These are phyloP conservation scores for Penicillium soppii DNA, from an alignment of 495 filamentous ascomycete genomes.

Conservation along the genomic window DNA sequence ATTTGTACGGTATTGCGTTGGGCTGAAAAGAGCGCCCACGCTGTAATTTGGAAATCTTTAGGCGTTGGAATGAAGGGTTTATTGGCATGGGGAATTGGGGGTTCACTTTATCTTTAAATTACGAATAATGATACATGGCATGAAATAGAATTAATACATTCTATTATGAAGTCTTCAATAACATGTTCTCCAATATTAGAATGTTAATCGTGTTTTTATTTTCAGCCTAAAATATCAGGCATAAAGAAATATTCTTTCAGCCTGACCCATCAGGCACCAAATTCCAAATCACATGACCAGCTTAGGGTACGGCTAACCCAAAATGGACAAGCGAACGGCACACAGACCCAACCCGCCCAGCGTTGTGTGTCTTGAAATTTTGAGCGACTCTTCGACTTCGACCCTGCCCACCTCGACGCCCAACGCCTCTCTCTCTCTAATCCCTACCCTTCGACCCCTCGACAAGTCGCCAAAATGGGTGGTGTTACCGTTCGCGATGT, in stretches of 20 bases:
- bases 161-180: background rate
- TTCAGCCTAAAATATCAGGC: slow-evolving; percentile 1
- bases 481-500: slow-evolving; percentile 88
- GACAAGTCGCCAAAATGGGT: slow-evolving; percentile 71
- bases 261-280: background rate
- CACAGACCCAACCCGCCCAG: slow-evolving; percentile 36
- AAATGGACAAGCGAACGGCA: slow-evolving; percentile 45
- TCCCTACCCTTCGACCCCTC: slow-evolving; percentile 38
- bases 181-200: no score
- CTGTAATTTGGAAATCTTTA: slow-evolving; percentile 28
- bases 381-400: slow-evolving; percentile 39
- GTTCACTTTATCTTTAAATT: slow-evolving; percentile 5
- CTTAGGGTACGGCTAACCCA: slow-evolving; percentile 48
- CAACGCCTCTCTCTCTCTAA: slow-evolving; percentile 36
- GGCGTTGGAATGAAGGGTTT: background rate
- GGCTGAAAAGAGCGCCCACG: slow-evolving; percentile 53
- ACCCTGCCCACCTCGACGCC: slow-evolving; percentile 39
- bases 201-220: no score
- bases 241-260: background rate
- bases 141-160: background rate
- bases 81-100: slow-evolving; percentile 2
- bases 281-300: slow-evolving; percentile 15
- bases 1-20: slow-evolving; percentile 72
- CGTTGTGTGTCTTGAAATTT: slow-evolving; percentile 43
- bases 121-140: slow-evolving; percentile 21